phyloP scores from a whole-genome alignment of 805 yeast genomes.

The Candida mattraensis region DNA sequence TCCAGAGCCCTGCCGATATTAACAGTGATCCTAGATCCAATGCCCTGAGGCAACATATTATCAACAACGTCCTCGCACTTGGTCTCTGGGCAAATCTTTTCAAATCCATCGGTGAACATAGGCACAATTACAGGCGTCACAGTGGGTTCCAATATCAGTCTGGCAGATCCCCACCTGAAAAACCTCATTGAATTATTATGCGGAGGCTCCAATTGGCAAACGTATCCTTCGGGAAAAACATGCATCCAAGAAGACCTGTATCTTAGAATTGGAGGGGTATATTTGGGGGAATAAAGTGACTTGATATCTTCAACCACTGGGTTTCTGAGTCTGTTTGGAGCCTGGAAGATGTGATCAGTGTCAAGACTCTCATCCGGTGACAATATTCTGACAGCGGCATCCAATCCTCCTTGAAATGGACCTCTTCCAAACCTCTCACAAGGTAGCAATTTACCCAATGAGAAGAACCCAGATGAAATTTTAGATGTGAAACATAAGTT shows the following conservation, averaged over 20 bases:
- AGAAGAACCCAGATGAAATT: conserved; percentile 60
- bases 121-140: conserved; percentile 86
- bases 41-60: conserved; percentile 58
- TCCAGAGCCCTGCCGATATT: conserved; percentile 71
- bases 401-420: conserved; percentile 87
- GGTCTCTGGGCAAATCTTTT: conserved; percentile 80
- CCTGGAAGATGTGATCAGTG: conserved; percentile 36
- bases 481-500: conserved; percentile 77
- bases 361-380: conserved; percentile 74
- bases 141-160: conserved; percentile 79
- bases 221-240: conserved; percentile 93
- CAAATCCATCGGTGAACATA: conserved; percentile 82
- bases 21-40: conserved; percentile 67
- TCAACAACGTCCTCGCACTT: conserved; percentile 54
- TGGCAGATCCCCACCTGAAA: conserved; percentile 93
- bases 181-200: conserved; percentile 85
- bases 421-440: conserved; percentile 90
- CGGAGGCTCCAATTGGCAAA: conserved; percentile 79
- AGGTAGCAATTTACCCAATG: conserved; percentile 84
- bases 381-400: conserved; percentile 77
- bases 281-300: conserved; percentile 32
- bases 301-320: conserved; percentile 14
- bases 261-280: conserved; percentile 57
- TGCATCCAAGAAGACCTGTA: conserved; percentile 85
- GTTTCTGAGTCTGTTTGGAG: not conserved